These are phyloP conservation scores for Volvariella surrecta DNA, from an alignment of 1,284 basidiomycete species.

Conservation along the genomic window DNA sequence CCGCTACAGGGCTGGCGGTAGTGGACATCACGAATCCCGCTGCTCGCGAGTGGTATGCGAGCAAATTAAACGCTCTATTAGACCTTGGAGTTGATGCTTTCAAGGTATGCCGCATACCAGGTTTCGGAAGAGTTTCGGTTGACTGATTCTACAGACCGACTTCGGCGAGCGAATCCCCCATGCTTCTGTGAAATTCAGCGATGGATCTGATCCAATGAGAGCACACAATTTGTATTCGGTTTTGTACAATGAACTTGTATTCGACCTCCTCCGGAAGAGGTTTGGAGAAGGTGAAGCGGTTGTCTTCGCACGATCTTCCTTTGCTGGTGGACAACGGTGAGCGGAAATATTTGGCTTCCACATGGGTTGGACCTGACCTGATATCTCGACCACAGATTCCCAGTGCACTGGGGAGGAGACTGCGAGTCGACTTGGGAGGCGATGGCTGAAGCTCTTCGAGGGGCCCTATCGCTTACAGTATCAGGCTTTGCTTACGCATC, in stretches of 20 bases:
- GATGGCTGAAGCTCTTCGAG: constrained; percentile 68
- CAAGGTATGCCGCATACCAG: constrained; percentile 33
- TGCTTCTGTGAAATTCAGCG: constrained; percentile 49
- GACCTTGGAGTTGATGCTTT: constrained; percentile 67
- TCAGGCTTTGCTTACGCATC: constrained; percentile 69
- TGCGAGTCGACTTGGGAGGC: constrained; percentile 74
- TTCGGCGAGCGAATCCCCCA: constrained; percentile 65
- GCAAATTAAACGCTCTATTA: constrained; percentile 50
- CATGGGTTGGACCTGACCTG: background rate
- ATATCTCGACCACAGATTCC: constrained; percentile 17
- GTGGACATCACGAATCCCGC: constrained; percentile 68
- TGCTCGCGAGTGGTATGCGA: constrained; percentile 59
- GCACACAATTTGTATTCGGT: constrained; percentile 63
- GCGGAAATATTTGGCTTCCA: constrained; percentile 7
- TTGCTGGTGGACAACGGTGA: constrained; percentile 61
- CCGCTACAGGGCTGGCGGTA: constrained; percentile 40
- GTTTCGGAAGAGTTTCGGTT: background rate
- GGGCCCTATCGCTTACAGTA: constrained; percentile 53
- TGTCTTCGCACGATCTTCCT: constrained; percentile 59
- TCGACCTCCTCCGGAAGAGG: constrained; percentile 46
- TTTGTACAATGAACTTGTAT: constrained; percentile 65
- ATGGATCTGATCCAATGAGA: constrained; percentile 62
- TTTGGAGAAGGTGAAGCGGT: constrained; percentile 61
- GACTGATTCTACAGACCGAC: constrained; percentile 26
- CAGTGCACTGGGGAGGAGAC: constrained; percentile 69